Conservation (phyloP, 768 basidiomycete genomes). For the Suillus luteus region DNA sequence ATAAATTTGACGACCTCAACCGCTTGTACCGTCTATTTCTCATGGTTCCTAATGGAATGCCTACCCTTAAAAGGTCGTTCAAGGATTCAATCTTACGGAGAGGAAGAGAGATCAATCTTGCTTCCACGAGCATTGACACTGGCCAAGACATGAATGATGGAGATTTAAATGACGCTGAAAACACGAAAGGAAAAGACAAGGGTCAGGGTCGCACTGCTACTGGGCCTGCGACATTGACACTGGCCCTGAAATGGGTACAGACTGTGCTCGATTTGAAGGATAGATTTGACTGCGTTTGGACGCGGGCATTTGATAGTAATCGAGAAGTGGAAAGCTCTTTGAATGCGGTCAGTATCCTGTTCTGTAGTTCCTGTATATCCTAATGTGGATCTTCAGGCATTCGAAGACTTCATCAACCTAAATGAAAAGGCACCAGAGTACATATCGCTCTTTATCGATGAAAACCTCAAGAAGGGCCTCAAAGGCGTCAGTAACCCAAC, state of each 20-base stretch:
- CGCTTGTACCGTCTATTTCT: constrained; percentile 78
- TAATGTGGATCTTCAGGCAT: constrained; percentile 60
- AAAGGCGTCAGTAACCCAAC: constrained; percentile 70
- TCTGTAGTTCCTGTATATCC: neutral
- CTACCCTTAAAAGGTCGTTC: constrained; percentile 62
- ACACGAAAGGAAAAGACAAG: constrained; percentile 46
- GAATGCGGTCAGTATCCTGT: constrained; percentile 65
- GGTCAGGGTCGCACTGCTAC: constrained; percentile 51
- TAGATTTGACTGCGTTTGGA: constrained; percentile 80
- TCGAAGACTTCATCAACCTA: constrained; percentile 86
- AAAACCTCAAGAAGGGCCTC: constrained; percentile 90
- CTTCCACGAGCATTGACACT: constrained; percentile 45
- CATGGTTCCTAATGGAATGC: constrained; percentile 66
- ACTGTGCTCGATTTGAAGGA: constrained; percentile 90
- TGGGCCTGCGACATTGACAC: constrained; percentile 44
- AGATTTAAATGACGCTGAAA: constrained; percentile 38
- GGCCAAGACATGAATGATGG: constrained; percentile 37
- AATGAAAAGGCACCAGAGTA: constrained; percentile 90
- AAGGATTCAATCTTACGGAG: constrained; percentile 71
- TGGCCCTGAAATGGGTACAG: constrained; percentile 92
- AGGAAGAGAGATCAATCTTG: constrained; percentile 79
- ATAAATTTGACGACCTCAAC: constrained; percentile 73
- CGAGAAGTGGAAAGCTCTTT: constrained; percentile 77
- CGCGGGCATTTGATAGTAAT: constrained; percentile 67
- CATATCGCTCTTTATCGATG: constrained; percentile 96